Evolutionary conservation across 176 grass and related monocot species (phyloP), one percentile per base, ranked within the genome.

Genomic region (Juncus effusus): DNA sequence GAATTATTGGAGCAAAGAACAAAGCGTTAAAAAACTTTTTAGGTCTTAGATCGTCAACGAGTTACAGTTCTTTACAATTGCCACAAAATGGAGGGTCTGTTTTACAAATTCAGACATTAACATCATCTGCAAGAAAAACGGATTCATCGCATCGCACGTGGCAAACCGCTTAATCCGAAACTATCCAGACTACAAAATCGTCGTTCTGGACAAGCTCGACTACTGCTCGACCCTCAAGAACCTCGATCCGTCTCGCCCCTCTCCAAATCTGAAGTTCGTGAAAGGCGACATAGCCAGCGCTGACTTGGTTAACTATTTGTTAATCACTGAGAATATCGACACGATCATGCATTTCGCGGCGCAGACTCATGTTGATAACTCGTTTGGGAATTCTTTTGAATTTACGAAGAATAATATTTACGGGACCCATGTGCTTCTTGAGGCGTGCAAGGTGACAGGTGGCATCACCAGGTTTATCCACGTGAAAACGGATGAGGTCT

Each of bases 321-420:
- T 91, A 50, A 63, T 84, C 51, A 91, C 88, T 2, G 88, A 91
- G 51, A 87, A 80, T 0, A 91, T 91, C 9, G 88, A 91, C 61
- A 91, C 88, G 28, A 87, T 91, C 77, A 91, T 91, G 88, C 88
- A 90, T 41, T 90, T 90, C 16, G 87, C 87, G 61, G 88, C 88
- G 49, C 83, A 91, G 77, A 91, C 83, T 44, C 88, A 91, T 76
- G 88, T 91, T 44, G 88, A 91, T 51, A 91, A 90, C 76, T 90
- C 87, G 2, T 90, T 90, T 60, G 87, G 87, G 16, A 90, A 90
- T 80, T 90, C 87, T 7, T 90, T 90, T 61, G 87, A 90, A 70
- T 90, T 90, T 62, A 90, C 87, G 50, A 90, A 90, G 63, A 90
- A 90, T 76, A 90, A 90, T 64, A 90, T 90, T 35, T 90, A 90